phyloP scores from a whole-genome alignment of 306 rosid genomes.

The Pterocarpus santalinus region DNA sequence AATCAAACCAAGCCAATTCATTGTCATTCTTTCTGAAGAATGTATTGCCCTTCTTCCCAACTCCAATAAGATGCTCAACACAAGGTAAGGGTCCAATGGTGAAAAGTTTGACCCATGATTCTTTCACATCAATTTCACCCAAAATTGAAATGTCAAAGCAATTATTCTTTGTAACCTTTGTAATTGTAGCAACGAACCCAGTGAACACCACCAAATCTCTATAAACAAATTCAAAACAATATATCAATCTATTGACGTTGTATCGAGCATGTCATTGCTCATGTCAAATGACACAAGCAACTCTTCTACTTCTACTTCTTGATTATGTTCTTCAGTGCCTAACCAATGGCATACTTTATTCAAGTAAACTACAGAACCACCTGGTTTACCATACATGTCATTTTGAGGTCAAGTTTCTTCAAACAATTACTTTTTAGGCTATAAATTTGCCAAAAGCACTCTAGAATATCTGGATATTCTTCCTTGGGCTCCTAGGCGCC shows the following conservation, averaged over 20 bases:
- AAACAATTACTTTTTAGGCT: neutral
- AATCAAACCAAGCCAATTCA: neutral
- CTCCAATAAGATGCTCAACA: neutral
- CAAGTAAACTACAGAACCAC: neutral
- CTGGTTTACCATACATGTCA: too few relatives aligned
- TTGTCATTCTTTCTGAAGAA: neutral
- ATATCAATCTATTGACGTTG: neutral
- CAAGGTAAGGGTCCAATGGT: neutral
- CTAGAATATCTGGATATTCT: neutral
- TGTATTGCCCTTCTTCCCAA: neutral
- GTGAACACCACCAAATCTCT: neutral
- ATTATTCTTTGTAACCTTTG: neutral
- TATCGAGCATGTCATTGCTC: neutral
- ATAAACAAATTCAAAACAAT: neutral
- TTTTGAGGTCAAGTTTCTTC: too few relatives aligned
- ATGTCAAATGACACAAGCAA: neutral
- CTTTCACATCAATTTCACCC: neutral
- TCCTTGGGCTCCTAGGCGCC: too few relatives aligned
- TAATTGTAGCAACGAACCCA: neutral
- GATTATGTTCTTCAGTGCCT: neutral
- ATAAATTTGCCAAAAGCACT: neutral
- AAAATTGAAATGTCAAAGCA: neutral
- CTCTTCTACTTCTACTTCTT: too few relatives aligned
- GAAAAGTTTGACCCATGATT: constrained; percentile 1
- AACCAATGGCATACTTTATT: neutral